Evolutionary conservation across 768 basidiomycete species (phyloP).

Genomic region (Pleurotus eryngii): DNA sequence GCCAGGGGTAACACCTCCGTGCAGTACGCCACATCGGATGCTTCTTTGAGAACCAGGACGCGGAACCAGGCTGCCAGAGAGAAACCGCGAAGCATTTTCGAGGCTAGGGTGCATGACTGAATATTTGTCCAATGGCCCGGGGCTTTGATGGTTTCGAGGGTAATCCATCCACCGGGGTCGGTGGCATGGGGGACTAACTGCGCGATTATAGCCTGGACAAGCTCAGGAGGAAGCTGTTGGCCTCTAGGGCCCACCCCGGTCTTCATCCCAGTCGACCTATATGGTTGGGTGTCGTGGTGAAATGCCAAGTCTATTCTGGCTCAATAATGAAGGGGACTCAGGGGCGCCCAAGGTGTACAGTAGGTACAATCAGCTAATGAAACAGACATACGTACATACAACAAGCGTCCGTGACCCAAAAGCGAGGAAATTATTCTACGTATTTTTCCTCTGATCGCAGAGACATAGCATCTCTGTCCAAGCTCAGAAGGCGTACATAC

Average conservation of each 20-base stretch:
- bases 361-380: background rate
- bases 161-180: background rate
- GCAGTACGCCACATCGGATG: constrained; percentile 1
- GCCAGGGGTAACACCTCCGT: background rate
- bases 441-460: constrained; percentile 12
- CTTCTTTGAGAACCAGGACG: constrained; percentile 1
- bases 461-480: constrained; percentile 36
- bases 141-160: constrained; percentile 1
- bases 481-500: constrained; percentile 38
- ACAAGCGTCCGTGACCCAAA: background rate
- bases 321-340: no score
- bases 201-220: background rate
- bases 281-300: no score
- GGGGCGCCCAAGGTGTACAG: no score
- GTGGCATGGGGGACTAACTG: background rate
- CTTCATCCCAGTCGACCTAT: no score
- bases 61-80: constrained; percentile 7
- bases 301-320: no score
- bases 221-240: background rate
- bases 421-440: background rate
- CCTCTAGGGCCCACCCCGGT: no score
- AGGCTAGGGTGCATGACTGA: background rate
- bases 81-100: background rate
- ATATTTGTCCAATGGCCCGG: background rate
- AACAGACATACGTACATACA: background rate